Evolutionary conservation across 495 filamentous ascomycete genomes (phyloP).

Genomic region (Penicillium bialowiezense): DNA sequence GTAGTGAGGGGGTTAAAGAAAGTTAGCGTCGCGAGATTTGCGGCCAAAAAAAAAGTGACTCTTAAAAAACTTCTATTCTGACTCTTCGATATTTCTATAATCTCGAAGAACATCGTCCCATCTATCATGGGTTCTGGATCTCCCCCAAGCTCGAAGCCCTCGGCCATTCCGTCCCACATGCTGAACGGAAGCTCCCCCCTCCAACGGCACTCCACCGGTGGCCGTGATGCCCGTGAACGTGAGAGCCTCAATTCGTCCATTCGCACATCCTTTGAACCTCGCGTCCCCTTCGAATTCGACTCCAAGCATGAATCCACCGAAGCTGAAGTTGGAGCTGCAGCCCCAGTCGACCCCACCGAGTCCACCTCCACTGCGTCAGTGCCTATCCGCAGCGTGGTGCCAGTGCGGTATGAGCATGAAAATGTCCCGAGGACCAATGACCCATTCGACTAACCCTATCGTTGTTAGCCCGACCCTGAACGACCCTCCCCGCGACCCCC

Average conservation of each 20-base stretch:
- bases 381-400: constrained; percentile 17
- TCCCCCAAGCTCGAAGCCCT: constrained; percentile 38
- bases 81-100: not conserved
- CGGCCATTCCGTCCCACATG: constrained; percentile 48
- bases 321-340: constrained; percentile 5
- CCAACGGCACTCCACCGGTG: constrained; percentile 19
- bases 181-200: constrained; percentile 47
- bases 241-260: constrained; percentile 54
- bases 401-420: constrained; percentile 26
- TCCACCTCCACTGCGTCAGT: constrained; percentile 14
- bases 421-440: not conserved
- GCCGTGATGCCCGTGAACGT: constrained; percentile 46
- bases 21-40: constrained; percentile 4
- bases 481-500: constrained; percentile 69
- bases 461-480: constrained; percentile 40
- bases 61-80: not conserved
- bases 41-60: constrained; percentile 1
- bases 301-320: not conserved
- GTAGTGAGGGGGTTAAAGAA: not conserved
- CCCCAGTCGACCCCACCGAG: constrained; percentile 21
- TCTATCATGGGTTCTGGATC: constrained; percentile 42
- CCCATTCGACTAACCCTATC: constrained; percentile 6
- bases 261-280: constrained; percentile 44
- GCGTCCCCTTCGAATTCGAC: constrained; percentile 41
- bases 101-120: not conserved